Base-by-base conservation (phyloP, 1,139 yeast species). In the Pichiaceae sp. region DNA sequence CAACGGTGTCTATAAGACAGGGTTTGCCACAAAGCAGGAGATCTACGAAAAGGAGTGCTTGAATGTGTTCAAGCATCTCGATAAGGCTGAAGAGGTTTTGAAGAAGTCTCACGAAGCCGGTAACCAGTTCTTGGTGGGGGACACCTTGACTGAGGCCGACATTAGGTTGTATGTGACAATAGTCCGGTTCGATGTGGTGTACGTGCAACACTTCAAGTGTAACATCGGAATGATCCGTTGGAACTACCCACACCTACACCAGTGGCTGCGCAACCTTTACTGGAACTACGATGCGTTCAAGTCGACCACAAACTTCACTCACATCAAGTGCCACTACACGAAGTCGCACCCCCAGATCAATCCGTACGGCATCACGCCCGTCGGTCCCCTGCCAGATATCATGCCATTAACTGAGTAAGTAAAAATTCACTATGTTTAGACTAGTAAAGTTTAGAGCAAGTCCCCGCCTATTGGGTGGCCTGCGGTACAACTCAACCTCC, bases 161-260 rank as follows among this genome's bases (percentile, higher is more conserved):
- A 67, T 91, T 39, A 70, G 97, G 48, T 71, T 91, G 41, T 91
- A 63, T 63, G 78, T 93, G 25, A 80, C 96, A 8, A 79, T 89
- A 43, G 67, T 84, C 33, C 73, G 97, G 49, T 89, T 89, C 53
- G 96, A 89, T 57, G 83, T 93, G 1, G 94, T 85, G 23, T 89
- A 89, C 55, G 89, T 81, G 38, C 95, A 87, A 60, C 96, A 87
- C 59, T 91, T 91, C 73, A 91, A 91, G 64, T 85, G 96, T 62
- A 91, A 91, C 59, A 61, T 86, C 45, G 77, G 78, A 36, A 82
- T 78, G 70, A 83, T 91, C 52, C 75, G 96, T 54, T 68, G 67
- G 45, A 84, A 86, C 45, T 91, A 76, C 57, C 96, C 96, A 17
- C 61, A 68, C 50, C 62, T 87, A 38, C 81, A 86, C 62, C 65